phyloP scores from a whole-genome alignment of 1,284 basidiomycete genomes.

The Melanopsichium pennsylvanicum region DNA sequence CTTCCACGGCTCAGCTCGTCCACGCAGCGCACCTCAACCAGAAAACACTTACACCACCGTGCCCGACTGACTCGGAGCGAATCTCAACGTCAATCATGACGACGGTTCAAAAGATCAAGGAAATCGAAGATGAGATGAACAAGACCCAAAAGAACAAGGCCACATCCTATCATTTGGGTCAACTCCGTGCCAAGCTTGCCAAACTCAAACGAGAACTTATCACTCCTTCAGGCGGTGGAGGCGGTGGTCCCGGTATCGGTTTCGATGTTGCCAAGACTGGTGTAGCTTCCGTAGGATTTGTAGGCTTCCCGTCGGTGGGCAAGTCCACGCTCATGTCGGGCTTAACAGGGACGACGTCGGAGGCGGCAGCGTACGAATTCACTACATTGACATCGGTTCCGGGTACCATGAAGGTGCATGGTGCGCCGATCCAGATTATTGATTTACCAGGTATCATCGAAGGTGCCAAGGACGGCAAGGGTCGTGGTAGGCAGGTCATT shows the following conservation, averaged over 20 bases:
- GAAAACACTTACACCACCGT: too few relatives aligned
- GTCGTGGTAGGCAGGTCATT: conserved; percentile 92
- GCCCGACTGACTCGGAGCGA: conserved; percentile 36
- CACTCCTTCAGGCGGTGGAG: conserved; percentile 78
- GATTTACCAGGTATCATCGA: conserved; percentile 92
- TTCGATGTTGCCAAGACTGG: conserved; percentile 98
- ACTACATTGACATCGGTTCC: conserved; percentile 81
- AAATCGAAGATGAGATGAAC: conserved; percentile 65
- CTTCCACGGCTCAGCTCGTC: background rate
- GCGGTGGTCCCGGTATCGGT: conserved; percentile 72
- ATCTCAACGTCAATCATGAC: conserved; percentile 27
- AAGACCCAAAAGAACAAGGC: conserved; percentile 92
- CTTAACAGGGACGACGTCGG: conserved; percentile 94
- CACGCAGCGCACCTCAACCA: background rate
- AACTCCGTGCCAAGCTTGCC: conserved; percentile 97
- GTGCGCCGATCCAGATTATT: conserved; percentile 80
- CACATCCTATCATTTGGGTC: conserved; percentile 82
- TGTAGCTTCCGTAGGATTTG: conserved; percentile 84
- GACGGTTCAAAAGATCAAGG: conserved; percentile 63
- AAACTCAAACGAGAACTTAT: conserved; percentile 96
- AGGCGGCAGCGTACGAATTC: conserved; percentile 98
- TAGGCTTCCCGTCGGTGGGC: conserved; percentile 67
- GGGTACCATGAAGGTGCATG: conserved; percentile 86
- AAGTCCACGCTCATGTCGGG: conserved; percentile 96
- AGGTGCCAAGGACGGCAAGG: conserved; percentile 96